Percentiles rank a stretch among this genome's conserved stretches.
These are phyloP conservation scores for Fraxinus latifolia DNA, from an alignment of 305 asterid species.

Conservation along the genomic window DNA sequence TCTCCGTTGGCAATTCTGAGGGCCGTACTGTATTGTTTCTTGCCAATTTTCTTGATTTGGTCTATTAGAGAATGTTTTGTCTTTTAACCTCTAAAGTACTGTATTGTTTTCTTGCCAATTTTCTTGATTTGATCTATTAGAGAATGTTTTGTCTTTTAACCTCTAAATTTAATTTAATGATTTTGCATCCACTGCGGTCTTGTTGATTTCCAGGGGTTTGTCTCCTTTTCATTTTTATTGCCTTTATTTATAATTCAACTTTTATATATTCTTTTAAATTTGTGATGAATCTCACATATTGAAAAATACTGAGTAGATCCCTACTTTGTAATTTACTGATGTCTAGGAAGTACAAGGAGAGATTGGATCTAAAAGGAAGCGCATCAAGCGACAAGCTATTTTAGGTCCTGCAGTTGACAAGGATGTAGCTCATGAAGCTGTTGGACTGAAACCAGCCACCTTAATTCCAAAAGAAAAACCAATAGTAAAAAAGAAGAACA, in stretches of 20 bases:
- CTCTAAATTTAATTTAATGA: not conserved
- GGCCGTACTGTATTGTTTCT: not conserved
- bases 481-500: constrained; percentile 61
- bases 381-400: constrained; percentile 57
- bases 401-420: constrained; percentile 88
- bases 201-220: not conserved
- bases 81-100: not conserved
- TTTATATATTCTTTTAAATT: not conserved
- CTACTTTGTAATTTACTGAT: constrained; percentile 20
- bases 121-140: not conserved
- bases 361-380: constrained; percentile 52
- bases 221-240: not conserved
- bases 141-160: not conserved
- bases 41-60: not conserved
- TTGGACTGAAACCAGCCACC: constrained; percentile 70
- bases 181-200: not conserved
- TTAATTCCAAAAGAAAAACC: constrained; percentile 85
- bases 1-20: not conserved
- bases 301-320: not conserved
- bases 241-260: constrained; percentile 12
- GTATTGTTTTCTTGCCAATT: not conserved
- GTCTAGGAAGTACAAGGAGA: constrained; percentile 51
- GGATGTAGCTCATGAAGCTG: constrained; percentile 81
- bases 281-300: not conserved
- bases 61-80: not conserved